Evolutionary conservation across 2,329 filamentous ascomycete genomes (phyloP), one percentile per base, ranked within the genome.

Genomic region (Boeremia exigua): DNA sequence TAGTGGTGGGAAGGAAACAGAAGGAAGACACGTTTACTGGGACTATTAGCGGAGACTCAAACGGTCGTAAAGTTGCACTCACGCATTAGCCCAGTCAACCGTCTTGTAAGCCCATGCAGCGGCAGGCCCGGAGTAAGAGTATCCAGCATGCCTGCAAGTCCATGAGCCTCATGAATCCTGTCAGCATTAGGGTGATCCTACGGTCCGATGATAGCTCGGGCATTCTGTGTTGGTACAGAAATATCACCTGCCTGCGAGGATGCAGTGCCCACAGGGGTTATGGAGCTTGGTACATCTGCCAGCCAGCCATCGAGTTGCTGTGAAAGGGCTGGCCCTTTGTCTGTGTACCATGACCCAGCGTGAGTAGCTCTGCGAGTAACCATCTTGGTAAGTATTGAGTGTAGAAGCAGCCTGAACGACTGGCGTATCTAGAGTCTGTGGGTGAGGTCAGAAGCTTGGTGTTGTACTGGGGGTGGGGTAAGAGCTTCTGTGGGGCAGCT

Each of bases 91-190:
- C 52, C 98, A 83, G 74, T 98, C 92, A 45, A 96, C 87, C 6
- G 86, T 85, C 76, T 91, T 95, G 79, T 98, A 99, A 8, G 95
- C 95, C 88, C 92, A 98, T 38, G 93, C 95, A 38, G 95, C 95
- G 64, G 92, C 94, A 34, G 88, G 86, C 7, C 95, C 95, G 4
- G 95, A 99, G 80, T 94, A 98, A 2, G 85, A 80, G 78, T 96
- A 99, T 58, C 95, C 95, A 56, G 95, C 95, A 75, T 99, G 95
- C 58, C 94, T 97, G 67, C 63, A 56, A 60, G 56, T 67, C 48
- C 69, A 69, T 73, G 66, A 75, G 68, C 65, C 53, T 63, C 29
- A 19, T 9, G 43, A 44, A 54, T 17, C 30, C n/a, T 47, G 23
- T n/a, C 44, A 12, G 10, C 19, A 19, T 17, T 36, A 17, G 23